Conservation (phyloP, 805 yeast species). For the Lipomyces sp. region DNA sequence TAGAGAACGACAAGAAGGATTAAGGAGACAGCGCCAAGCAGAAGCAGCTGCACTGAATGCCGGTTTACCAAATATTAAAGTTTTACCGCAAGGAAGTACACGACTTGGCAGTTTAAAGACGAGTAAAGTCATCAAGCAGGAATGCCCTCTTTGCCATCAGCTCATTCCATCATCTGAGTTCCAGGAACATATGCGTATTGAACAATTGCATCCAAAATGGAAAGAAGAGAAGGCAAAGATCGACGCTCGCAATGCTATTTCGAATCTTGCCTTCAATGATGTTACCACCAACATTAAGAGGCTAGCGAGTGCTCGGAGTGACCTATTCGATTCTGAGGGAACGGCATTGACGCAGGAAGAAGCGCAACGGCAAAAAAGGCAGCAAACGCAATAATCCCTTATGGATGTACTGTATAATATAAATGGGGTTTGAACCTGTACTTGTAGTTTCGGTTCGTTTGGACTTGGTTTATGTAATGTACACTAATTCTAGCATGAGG, state of each 20-base stretch:
- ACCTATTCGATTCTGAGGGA: slow-evolving; percentile 40
- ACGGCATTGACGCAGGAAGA: slow-evolving; percentile 35
- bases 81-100: slow-evolving; percentile 73
- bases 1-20: slow-evolving; percentile 27
- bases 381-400: slow-evolving; percentile 2
- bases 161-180: slow-evolving; percentile 71
- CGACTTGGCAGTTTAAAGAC: slow-evolving; percentile 51
- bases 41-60: slow-evolving; percentile 38
- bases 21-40: slow-evolving; percentile 29
- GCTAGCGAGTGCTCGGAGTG: slow-evolving; percentile 44
- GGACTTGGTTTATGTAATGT: background rate
- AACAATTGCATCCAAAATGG: slow-evolving; percentile 78
- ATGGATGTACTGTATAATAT: slow-evolving; percentile 9
- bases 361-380: slow-evolving; percentile 35
- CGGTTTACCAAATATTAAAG: slow-evolving; percentile 47
- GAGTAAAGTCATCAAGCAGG: slow-evolving; percentile 50
- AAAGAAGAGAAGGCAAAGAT: slow-evolving; percentile 60
- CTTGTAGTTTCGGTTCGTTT: background rate
- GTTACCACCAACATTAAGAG: slow-evolving; percentile 49
- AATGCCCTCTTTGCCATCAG: slow-evolving; percentile 81
- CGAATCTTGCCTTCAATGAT: slow-evolving; percentile 46
- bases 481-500: background rate
- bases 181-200: slow-evolving; percentile 65
- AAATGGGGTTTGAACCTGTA: background rate
- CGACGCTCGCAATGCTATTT: slow-evolving; percentile 42